Evolutionary conservation across 2,329 filamentous ascomycete species (phyloP).

Genomic region (Pseudogymnoascus destructans): DNA sequence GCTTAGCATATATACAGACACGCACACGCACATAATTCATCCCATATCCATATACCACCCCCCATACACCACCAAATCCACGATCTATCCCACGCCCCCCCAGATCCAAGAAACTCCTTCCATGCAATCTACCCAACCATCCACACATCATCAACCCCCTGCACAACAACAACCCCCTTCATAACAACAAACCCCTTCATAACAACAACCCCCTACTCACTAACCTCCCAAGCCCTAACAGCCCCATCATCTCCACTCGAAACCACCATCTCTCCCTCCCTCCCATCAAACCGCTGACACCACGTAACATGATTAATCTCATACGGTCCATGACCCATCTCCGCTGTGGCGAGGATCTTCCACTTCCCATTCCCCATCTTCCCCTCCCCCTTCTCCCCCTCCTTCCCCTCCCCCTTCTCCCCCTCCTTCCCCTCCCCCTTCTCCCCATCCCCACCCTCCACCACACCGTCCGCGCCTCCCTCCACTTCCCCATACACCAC

Average conservation of each 20-base stretch:
- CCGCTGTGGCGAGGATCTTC: slow-evolving; percentile 54
- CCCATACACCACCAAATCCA: not conserved
- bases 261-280: slow-evolving; percentile 63
- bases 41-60: too few relatives aligned
- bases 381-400: slow-evolving; percentile 10
- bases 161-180: too few relatives aligned
- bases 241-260: slow-evolving; percentile 88
- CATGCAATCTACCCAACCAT: not conserved
- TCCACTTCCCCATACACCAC: slow-evolving; percentile 59
- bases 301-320: slow-evolving; percentile 89
- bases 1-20: too few relatives aligned
- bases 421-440: slow-evolving; percentile 19
- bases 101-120: not conserved
- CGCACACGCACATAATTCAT: too few relatives aligned
- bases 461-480: too few relatives aligned
- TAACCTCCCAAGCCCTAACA: slow-evolving; percentile 67
- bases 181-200: too few relatives aligned
- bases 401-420: slow-evolving; percentile 21
- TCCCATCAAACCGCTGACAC: slow-evolving; percentile 64
- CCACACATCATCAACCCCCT: not conserved
- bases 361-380: slow-evolving; percentile 37
- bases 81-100: not conserved
- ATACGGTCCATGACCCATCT: slow-evolving; percentile 76
- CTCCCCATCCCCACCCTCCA: slow-evolving; percentile 20
- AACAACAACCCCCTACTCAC: slow-evolving; percentile 16